Base-by-base conservation (phyloP, 768 basidiomycete species). In the Trametes cinnabarina region DNA sequence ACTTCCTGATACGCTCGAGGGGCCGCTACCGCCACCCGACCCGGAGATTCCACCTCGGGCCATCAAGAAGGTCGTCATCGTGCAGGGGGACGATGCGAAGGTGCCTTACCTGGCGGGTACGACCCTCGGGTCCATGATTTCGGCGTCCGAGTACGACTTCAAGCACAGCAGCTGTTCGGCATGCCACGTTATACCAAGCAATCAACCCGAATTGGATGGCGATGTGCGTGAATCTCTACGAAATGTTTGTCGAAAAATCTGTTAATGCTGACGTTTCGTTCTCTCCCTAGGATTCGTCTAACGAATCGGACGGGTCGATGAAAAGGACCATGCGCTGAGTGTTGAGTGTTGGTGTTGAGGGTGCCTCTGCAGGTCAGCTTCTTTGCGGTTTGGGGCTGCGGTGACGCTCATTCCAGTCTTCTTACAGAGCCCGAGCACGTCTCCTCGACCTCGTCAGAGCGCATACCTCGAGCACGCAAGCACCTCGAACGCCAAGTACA, bases 181-280 rank as follows among this genome's bases (percentile, higher is more conserved):
- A 32, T 54, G 52, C 52, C 52, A 54, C 37, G 34, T 54, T 14
- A 47, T 3, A 5, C 67, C 65, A 10, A 68, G 69, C 66, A 65
- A 67, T n/a, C 62, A 68, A 3, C 63, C 59, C 7, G n/a, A n/a
- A 63, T 4, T 23, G 28, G 17, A 22, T 11, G 34, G 19, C 41
- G 28, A 43, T 11, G 30, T 43, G 23, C 20, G 1, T 19, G n/a
- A 10, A 12, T 23, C 11, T 23, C 1, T 43, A n/a, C n/a, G n/a
- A n/a, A n/a, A n/a, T n/a, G n/a, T n/a, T n/a, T n/a, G n/a, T n/a
- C n/a, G n/a, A n/a, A n/a, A n/a, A n/a, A n/a, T n/a, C n/a, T 20
- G 10, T 41, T 41, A 8, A 2, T n/a, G 40, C n/a, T n/a, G n/a
- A n/a, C n/a, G 5, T 23, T 10, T 10, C 19, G 7, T 42, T 6